phyloP scores from a whole-genome alignment of 2,329 filamentous ascomycete genomes.

The Penicillium sclerotiorum region DNA sequence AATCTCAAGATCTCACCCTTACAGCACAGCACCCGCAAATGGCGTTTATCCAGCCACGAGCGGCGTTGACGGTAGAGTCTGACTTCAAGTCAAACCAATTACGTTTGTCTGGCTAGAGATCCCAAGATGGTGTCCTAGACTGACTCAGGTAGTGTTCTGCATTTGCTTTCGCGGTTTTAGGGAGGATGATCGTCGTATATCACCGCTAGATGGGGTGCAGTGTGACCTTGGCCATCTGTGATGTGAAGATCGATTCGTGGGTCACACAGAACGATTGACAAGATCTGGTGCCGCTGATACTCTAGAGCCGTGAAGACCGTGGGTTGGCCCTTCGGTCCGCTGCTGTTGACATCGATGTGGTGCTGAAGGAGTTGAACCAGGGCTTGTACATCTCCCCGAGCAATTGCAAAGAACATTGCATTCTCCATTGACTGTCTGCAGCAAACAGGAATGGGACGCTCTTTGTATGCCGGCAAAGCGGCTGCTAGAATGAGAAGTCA shows the following conservation, averaged over 20 bases:
- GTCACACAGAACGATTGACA: constrained; percentile 1
- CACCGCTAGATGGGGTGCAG: constrained; percentile 3
- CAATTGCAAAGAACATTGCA: background rate
- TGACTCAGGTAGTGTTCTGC: no score
- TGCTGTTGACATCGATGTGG: background rate
- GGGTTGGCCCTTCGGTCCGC: background rate
- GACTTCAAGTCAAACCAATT: no score
- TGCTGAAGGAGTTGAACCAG: background rate
- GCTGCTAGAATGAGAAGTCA: background rate
- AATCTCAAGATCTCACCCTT: no score
- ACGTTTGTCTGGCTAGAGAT: no score
- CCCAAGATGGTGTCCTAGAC: no score
- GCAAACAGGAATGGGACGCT: background rate
- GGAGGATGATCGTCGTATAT: constrained; percentile 8
- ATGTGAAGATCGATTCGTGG: background rate
- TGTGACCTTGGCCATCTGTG: constrained; percentile 2
- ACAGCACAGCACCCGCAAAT: no score
- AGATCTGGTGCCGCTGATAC: constrained; percentile 3
- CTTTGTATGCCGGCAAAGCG: background rate
- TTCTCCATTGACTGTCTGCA: background rate
- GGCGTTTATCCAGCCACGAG: no score
- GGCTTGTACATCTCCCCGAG: background rate
- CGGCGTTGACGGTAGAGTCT: no score
- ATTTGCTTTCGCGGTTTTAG: no score
- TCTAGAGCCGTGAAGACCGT: background rate